phyloP scores from a whole-genome alignment of 352 stramenopile species.

The Peronosclerospora sorghi region DNA sequence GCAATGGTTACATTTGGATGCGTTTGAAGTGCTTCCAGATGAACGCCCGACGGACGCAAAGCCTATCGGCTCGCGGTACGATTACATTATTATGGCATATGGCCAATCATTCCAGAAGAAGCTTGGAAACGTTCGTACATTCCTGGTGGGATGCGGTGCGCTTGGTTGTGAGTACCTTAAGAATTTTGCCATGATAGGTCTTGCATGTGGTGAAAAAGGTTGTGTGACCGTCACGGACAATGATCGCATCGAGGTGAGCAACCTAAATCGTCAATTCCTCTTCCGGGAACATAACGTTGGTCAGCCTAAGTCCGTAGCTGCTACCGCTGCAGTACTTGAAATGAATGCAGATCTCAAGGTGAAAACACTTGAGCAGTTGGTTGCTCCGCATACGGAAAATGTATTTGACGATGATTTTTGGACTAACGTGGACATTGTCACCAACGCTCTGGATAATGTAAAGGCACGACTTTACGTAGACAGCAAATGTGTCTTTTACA shows the following conservation, averaged over 20 bases:
- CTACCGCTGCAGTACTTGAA: constrained; percentile 53
- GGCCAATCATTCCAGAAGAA: constrained; percentile 60
- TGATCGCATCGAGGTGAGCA: constrained; percentile 82
- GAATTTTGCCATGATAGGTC: constrained; percentile 78
- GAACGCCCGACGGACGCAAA: constrained; percentile 38
- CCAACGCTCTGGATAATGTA: constrained; percentile 99
- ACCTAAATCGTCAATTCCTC: constrained; percentile 80
- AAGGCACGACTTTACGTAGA: constrained; percentile 97
- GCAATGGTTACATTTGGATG: constrained; percentile 79
- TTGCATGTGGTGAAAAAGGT: constrained; percentile 66
- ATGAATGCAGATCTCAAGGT: constrained; percentile 76
- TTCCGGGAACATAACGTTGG: constrained; percentile 82
- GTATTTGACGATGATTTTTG: constrained; percentile 77
- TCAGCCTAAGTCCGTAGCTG: constrained; percentile 74
- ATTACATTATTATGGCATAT: constrained; percentile 67
- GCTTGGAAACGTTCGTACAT: constrained; percentile 60
- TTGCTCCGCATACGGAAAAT: constrained; percentile 71
- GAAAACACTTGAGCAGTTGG: constrained; percentile 71
- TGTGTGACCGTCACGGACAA: constrained; percentile 80
- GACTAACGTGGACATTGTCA: constrained; percentile 87
- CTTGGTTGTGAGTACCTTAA: constrained; percentile 81
- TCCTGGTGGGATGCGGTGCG: constrained; percentile 72
- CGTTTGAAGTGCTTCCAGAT: constrained; percentile 67
- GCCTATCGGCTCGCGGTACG: constrained; percentile 60
- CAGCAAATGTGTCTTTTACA: constrained; percentile 96